Conservation (phyloP, 2,329 filamentous ascomycete genomes). For the Colletotrichum eremochloae region DNA sequence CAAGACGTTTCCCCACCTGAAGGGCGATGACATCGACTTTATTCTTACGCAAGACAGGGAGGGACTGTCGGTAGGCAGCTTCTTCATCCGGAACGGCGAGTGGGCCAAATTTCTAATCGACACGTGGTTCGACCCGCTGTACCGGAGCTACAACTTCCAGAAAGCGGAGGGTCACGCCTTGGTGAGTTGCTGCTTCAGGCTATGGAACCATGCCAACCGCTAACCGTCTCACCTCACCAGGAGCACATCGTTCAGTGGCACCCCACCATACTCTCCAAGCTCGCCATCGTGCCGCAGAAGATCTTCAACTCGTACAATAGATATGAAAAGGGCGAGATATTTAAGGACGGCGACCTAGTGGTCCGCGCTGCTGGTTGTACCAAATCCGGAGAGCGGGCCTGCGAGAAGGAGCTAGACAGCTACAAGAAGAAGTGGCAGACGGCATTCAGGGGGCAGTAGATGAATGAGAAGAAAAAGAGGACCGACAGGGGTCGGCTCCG, state of each 20-base stretch:
- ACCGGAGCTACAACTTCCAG: slow-evolving; percentile 94
- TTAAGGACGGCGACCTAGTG: slow-evolving; percentile 87
- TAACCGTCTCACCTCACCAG: slow-evolving; percentile 55
- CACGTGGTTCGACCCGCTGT: slow-evolving; percentile 95
- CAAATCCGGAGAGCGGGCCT: slow-evolving; percentile 68
- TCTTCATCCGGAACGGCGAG: slow-evolving; percentile 84
- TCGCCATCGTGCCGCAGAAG: slow-evolving; percentile 90
- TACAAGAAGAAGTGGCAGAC: slow-evolving; percentile 63
- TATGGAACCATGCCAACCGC: not conserved
- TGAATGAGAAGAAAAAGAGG: slow-evolving; percentile 52
- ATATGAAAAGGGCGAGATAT: slow-evolving; percentile 67
- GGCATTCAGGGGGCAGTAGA: slow-evolving; percentile 57
- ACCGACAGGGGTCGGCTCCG: not conserved
- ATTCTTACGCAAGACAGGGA: slow-evolving; percentile 87
- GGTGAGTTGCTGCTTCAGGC: slow-evolving; percentile 63
- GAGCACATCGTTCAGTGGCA: slow-evolving; percentile 97
- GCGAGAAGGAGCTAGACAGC: slow-evolving; percentile 76
- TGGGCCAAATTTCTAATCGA: slow-evolving; percentile 96
- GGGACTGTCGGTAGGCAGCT: slow-evolving; percentile 81
- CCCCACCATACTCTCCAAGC: slow-evolving; percentile 90
- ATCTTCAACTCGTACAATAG: slow-evolving; percentile 83
- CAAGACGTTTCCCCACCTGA: slow-evolving; percentile 89
- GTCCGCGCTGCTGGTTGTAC: slow-evolving; percentile 84
- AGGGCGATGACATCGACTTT: slow-evolving; percentile 82
- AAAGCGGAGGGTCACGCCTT: slow-evolving; percentile 93